These are phyloP conservation scores for Colletotrichum incanum DNA, from an alignment of 2,329 filamentous ascomycete species.

Conservation along the genomic window DNA sequence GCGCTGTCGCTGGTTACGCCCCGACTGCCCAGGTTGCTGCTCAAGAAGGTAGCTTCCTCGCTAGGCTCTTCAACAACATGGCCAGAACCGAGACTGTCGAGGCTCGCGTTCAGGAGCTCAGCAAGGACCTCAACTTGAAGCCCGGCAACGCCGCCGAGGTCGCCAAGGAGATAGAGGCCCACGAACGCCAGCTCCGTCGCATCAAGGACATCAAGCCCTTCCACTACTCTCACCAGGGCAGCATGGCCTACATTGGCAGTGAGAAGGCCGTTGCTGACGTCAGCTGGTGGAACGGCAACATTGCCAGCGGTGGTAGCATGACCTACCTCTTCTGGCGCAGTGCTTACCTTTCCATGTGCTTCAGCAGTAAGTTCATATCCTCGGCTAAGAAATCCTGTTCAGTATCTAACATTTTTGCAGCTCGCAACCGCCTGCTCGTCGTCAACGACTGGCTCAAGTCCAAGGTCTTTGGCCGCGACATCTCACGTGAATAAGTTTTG, in stretches of 20 bases:
- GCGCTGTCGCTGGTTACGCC: conserved; percentile 96
- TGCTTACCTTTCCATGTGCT: conserved; percentile 99
- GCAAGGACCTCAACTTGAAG: conserved; percentile 72
- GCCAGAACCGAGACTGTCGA: conserved; percentile 92
- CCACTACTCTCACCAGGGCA: conserved; percentile 98
- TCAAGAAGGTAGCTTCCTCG: conserved; percentile 96
- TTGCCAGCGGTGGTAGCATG: conserved; percentile 92
- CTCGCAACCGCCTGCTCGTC: conserved; percentile 94
- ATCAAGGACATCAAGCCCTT: conserved; percentile 98
- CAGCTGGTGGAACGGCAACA: conserved; percentile 96
- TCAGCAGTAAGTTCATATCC: conserved; percentile 87
- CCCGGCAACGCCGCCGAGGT: conserved; percentile 78
- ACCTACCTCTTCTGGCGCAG: conserved; percentile 99
- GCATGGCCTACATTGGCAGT: conserved; percentile 96
- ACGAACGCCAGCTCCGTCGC: conserved; percentile 89
- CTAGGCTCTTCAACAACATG: conserved; percentile 98
- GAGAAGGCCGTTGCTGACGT: conserved; percentile 98
- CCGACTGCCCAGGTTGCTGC: conserved; percentile 97
- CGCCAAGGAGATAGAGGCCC: conserved; percentile 83
- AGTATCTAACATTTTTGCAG: conserved; percentile 59
- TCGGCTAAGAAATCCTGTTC: neutral
- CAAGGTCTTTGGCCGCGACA: conserved; percentile 95
- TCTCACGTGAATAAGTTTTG: conserved; percentile 80
- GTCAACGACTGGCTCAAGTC: conserved; percentile 97
- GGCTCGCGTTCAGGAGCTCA: conserved; percentile 79